Base-by-base conservation (phyloP, 306 rosid genomes). In the Inga leiocalycina region DNA sequence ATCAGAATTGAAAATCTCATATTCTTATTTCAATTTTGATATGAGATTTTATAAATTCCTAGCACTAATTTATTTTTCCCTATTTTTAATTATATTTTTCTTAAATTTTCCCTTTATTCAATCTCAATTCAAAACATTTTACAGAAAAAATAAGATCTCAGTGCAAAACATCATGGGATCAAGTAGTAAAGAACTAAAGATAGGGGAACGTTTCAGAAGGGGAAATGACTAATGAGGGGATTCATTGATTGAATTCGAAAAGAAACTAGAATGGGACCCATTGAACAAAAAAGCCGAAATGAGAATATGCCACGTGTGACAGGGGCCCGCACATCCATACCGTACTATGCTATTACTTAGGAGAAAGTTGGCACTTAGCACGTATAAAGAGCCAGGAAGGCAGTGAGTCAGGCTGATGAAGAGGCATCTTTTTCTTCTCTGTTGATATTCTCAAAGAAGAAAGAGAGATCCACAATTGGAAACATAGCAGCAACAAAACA, bases 401-500 rank as follows among this genome's bases (percentile, higher is more conserved):
- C 46, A 6, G 72, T 46, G 27, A 16, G 32, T 1, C 49, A 37
- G 27, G 46, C 0, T 16, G 16, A 70, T 43, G 75, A 70, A 43
- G 72, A 10, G 34, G 5, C 54, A 43, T 37, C 24, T 15, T 51
- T 2, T 39, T 19, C 13, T 39, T 19, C 30, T 7, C 11, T 39
- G 77, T 80, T 43, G 54, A 39, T 72, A 80, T 59, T 79, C 86
- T 81, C 66, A 79, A 51, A 45, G 24, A 66, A 34, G 82, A 79
- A 75, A 83, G 74, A 65, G 35, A 4, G 83, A 65, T 83, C 77
- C 77, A 79, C 71, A 70, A 39, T 77, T 68, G 69, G 74, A 72
- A 37, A 66, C 79, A 66, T 66, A 83, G 71, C 83, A 87, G 32
- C 88, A 44, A 13, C 39, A 71, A 71, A 77, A 84, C 83, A 71